phyloP scores from a whole-genome alignment of 257 asterid genomes.

The Thymus quinquecostatus region DNA sequence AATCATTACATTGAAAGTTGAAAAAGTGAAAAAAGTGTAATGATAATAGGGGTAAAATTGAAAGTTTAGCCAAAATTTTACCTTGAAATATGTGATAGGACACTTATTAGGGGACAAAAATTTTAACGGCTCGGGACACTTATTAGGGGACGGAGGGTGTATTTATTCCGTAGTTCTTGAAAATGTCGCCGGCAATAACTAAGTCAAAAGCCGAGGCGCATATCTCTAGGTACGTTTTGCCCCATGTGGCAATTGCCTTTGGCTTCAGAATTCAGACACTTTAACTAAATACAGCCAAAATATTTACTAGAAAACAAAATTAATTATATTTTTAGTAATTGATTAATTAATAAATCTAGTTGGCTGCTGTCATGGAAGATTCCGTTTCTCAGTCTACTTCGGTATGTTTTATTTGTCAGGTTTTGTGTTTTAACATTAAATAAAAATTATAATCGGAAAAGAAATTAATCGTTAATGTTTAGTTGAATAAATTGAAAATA shows the following conservation, averaged over 20 bases:
- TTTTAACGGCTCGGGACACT: no score
- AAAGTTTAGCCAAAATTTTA: no score
- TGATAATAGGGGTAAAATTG: no score
- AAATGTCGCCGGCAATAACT: conserved; percentile 46
- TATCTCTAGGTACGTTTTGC: conserved; percentile 26
- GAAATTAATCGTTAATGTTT: no score
- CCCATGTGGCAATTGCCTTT: conserved; percentile 44
- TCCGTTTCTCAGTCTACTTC: conserved; percentile 1
- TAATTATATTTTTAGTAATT: background rate
- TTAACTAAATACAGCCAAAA: background rate
- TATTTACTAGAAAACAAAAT: background rate
- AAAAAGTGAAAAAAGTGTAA: no score
- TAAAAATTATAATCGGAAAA: background rate
- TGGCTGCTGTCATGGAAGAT: conserved; percentile 9
- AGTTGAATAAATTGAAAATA: no score
- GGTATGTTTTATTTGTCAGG: conserved; percentile 16
- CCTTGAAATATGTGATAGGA: no score
- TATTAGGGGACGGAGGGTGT: no score
- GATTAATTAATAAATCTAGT: background rate
- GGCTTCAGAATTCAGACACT: conserved; percentile 9
- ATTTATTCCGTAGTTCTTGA: conserved; percentile 13
- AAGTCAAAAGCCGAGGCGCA: conserved; percentile 41
- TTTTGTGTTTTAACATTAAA: background rate
- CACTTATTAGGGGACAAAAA: no score
- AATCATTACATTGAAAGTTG: no score